Evolutionary conservation across 2,329 filamentous ascomycete genomes (phyloP), one percentile per base, ranked within the genome.

Genomic region (Colletotrichum australisinense): DNA sequence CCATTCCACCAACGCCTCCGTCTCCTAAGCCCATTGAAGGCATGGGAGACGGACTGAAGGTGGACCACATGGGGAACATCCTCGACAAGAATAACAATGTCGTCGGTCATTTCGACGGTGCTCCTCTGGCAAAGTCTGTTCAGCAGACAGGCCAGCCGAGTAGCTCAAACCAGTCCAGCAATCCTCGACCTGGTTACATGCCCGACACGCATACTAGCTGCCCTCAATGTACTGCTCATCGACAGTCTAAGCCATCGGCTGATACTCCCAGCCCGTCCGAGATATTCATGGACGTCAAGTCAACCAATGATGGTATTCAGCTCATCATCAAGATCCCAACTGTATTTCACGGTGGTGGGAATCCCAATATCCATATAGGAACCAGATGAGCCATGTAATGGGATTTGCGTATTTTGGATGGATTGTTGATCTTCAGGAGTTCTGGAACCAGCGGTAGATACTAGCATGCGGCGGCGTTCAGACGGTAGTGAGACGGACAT

Each of bases 311-410:
- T 67, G 88, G 88, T 1, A 89, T 90, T 76, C 88, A 90, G 79
- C 78, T 90, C 66, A 89, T 86, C 30, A 89, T 90, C 75, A 86
- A 88, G 76, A 90, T 90, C 71, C 88, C 88, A 28, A 90, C 88
- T 2, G 85, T 89, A 30, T 89, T 90, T 76, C 85, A 85, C 68
- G 83, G 81, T 30, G 73, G 72, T n/a, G 77, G 76, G 11, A 77
- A 77, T 69, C 79, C 81, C 3, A 80, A 80, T 62, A 77, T 83
- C 60, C 77, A 79, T 14, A 80, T 82, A 75, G 79, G 78, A 64
- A 74, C 57, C 46, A 68, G 74, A 30, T 75, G 52, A 64, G 32
- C 26, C 26, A 35, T 66, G 19, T 57, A 49, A 58, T 11, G n/a
- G 55, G n/a, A 32, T 52, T 63, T 74, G 49, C 38, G 32, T 7